These are phyloP conservation scores for Septoria petroselini DNA, from an alignment of 2,329 filamentous ascomycete genomes.

Conservation along the genomic window DNA sequence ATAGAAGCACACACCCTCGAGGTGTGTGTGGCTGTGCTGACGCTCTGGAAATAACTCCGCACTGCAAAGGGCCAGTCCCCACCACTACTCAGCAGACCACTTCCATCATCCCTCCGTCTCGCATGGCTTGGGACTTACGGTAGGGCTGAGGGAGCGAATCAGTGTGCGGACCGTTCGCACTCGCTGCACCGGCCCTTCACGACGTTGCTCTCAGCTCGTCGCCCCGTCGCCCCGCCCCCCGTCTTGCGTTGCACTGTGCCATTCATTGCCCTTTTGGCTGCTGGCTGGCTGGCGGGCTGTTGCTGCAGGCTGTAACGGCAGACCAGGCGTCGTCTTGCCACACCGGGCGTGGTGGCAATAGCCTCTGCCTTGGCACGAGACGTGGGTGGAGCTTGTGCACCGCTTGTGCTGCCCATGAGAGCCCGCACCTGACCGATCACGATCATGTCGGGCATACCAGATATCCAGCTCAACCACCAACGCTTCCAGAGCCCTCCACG, in stretches of 20 bases:
- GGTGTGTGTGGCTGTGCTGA: conserved; percentile 17
- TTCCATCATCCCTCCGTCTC: conserved; percentile 16
- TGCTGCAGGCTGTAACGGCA: not conserved
- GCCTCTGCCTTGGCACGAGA: not conserved
- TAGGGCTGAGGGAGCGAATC: conserved; percentile 25
- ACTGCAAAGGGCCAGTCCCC: conserved; percentile 5
- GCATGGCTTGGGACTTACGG: conserved; percentile 19
- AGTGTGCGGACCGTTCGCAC: conserved; percentile 14
- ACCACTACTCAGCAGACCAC: conserved; percentile 12
- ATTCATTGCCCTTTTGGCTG: conserved; percentile 8
- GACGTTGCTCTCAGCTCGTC: conserved; percentile 18
- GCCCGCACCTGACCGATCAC: conserved; percentile 15
- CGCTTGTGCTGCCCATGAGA: conserved; percentile 13
- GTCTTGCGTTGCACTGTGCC: conserved; percentile 6
- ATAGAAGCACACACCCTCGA: conserved; percentile 2
- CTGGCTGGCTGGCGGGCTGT: conserved; percentile 7
- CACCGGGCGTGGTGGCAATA: conserved; percentile 5
- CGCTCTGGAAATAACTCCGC: conserved; percentile 13
- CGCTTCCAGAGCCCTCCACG: conserved; percentile 40
- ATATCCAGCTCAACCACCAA: conserved; percentile 41
- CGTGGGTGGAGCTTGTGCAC: conserved; percentile 18
- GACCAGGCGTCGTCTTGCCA: conserved; percentile 7
- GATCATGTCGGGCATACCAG: conserved; percentile 31
- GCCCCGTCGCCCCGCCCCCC: conserved; percentile 5
- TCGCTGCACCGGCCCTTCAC: conserved; percentile 20